Conservation (phyloP, 1,139 yeast genomes). For the Blastobotrys proliferans region DNA sequence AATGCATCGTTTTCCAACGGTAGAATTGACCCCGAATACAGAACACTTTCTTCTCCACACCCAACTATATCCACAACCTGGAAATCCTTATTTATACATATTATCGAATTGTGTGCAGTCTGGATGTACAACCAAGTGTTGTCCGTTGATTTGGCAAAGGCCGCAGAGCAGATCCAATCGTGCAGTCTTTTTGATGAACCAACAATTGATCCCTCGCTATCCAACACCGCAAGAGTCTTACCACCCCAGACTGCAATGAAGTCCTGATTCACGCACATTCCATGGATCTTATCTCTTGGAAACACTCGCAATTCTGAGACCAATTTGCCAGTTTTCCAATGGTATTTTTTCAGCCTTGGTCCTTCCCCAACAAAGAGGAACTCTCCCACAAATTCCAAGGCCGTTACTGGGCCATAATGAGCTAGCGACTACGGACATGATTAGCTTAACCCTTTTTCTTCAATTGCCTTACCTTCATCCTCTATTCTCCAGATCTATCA, state of each 20-base stretch:
- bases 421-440: slow-evolving; percentile 19
- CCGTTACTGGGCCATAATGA: slow-evolving; percentile 75
- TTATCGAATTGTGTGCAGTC: slow-evolving; percentile 77
- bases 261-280: slow-evolving; percentile 44
- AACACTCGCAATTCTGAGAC: slow-evolving; percentile 49
- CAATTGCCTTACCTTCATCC: slow-evolving; percentile 6
- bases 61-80: slow-evolving; percentile 42
- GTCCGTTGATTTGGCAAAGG: slow-evolving; percentile 42
- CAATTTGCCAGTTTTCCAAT: slow-evolving; percentile 41
- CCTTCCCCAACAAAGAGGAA: slow-evolving; percentile 65
- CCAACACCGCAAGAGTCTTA: slow-evolving; percentile 54
- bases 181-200: slow-evolving; percentile 45
- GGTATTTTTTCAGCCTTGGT: slow-evolving; percentile 55
- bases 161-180: slow-evolving; percentile 75
- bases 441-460: no score
- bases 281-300: slow-evolving; percentile 72
- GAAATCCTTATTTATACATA: slow-evolving; percentile 40
- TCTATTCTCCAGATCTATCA: no score
- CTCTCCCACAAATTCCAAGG: slow-evolving; percentile 45
- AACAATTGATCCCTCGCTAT: slow-evolving; percentile 30
- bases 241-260: slow-evolving; percentile 64
- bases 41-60: slow-evolving; percentile 71
- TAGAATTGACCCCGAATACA: slow-evolving; percentile 78
- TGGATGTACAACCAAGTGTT: slow-evolving; percentile 43
- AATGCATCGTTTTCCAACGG: slow-evolving; percentile 44